These are phyloP conservation scores for Actinomortierella ambigua DNA, from an alignment of 371 early-diverging fungal species.

Conservation along the genomic window DNA sequence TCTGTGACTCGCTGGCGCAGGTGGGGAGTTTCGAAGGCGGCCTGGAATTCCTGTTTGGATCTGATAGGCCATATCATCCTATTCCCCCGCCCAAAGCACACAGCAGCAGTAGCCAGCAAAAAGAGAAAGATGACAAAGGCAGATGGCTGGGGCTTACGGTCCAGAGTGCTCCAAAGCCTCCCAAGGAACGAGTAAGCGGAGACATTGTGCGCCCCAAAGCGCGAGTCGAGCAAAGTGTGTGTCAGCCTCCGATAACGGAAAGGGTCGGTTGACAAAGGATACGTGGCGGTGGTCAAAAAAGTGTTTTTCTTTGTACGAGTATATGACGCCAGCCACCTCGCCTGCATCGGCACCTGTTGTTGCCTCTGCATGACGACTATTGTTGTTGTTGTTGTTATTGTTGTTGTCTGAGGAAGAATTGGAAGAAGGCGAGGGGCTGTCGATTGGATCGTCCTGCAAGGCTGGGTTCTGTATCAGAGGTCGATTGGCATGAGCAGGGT, in stretches of 20 bases:
- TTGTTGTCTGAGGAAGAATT: neutral
- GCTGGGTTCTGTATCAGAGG: neutral
- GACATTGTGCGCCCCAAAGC: conserved; percentile 79
- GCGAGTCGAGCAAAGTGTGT: conserved; percentile 73
- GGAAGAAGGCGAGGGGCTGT: neutral
- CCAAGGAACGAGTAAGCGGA: conserved; percentile 80
- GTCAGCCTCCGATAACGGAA: conserved; percentile 75
- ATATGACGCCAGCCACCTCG: conserved; percentile 30
- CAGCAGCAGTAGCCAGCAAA: no score
- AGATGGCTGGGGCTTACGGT: conserved; percentile 52
- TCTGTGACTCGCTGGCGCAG: neutral
- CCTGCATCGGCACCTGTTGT: conserved; percentile 4
- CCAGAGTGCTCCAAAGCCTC: conserved; percentile 79
- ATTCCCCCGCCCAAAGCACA: no score
- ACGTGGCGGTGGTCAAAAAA: conserved; percentile 70
- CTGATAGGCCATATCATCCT: no score
- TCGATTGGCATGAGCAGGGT: neutral
- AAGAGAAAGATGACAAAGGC: no score
- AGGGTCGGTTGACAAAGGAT: conserved; percentile 78
- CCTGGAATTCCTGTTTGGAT: no score
- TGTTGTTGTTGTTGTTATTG: neutral
- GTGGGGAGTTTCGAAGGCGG: no score
- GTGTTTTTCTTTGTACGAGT: conserved; percentile 38
- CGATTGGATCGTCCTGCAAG: neutral
- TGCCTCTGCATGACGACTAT: neutral